These are phyloP conservation scores for Aspergillus chevalieri DNA, from an alignment of 2,329 filamentous ascomycete species.

Conservation along the genomic window DNA sequence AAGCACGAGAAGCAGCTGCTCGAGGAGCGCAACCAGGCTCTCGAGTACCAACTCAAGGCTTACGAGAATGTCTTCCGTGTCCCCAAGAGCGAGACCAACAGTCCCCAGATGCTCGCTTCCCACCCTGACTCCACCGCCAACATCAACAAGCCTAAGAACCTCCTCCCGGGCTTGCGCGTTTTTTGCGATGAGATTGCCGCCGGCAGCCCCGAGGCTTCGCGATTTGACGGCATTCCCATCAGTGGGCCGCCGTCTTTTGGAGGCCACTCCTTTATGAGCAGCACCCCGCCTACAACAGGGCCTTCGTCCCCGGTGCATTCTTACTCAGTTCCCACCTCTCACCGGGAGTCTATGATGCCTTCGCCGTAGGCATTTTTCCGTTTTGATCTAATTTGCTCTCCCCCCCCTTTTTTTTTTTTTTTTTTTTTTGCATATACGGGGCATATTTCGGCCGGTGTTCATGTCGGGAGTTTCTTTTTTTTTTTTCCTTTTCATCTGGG, in stretches of 20 bases:
- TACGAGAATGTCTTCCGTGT: slow-evolving; percentile 35
- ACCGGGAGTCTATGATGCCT: slow-evolving; percentile 23
- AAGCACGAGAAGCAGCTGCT: slow-evolving; percentile 32
- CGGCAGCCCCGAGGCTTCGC: slow-evolving; percentile 17
- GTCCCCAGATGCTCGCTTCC: slow-evolving; percentile 19
- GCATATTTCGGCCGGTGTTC: not conserved
- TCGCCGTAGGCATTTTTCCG: slow-evolving; percentile 13
- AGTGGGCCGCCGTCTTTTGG: slow-evolving; percentile 23
- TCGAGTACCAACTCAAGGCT: slow-evolving; percentile 34
- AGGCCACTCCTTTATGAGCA: slow-evolving; percentile 21
- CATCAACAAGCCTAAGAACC: slow-evolving; percentile 18
- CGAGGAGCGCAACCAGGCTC: slow-evolving; percentile 29
- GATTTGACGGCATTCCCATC: slow-evolving; percentile 17
- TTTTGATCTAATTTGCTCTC: too few relatives aligned
- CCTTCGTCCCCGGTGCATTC: slow-evolving; percentile 30
- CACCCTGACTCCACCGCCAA: slow-evolving; percentile 13
- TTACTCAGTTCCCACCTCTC: slow-evolving; percentile 21
- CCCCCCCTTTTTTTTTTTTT: not conserved
- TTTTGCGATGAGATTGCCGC: slow-evolving; percentile 30
- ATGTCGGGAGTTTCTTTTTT: not conserved
- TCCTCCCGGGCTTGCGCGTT: slow-evolving; percentile 30
- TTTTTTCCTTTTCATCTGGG: slow-evolving; percentile 5
- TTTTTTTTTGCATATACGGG: not conserved
- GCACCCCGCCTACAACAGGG: slow-evolving; percentile 29
- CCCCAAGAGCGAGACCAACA: slow-evolving; percentile 26